phyloP scores from a whole-genome alignment of 805 yeast genomes.

The Tetrapisispora taiwanensis region DNA sequence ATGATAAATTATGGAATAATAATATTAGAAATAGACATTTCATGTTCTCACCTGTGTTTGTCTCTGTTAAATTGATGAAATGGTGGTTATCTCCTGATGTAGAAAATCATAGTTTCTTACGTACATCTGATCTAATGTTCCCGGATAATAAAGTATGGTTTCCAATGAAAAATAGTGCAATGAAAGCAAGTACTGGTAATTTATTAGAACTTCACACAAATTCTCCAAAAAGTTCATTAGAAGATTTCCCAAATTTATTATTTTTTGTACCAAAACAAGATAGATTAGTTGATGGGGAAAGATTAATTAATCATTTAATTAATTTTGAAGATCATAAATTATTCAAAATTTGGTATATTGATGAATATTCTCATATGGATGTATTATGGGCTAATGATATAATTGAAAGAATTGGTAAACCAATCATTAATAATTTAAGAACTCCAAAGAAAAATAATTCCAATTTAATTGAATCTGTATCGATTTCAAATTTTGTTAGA shows the following conservation, averaged over 20 bases:
- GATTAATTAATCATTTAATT: slow-evolving; percentile 54
- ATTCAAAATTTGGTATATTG: slow-evolving; percentile 33
- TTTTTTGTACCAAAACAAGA: slow-evolving; percentile 68
- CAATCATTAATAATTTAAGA: slow-evolving; percentile 30
- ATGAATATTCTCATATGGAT: slow-evolving; percentile 75
- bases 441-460: background rate
- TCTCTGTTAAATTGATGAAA: slow-evolving; percentile 71
- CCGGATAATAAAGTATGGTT: slow-evolving; percentile 49
- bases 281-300: slow-evolving; percentile 63
- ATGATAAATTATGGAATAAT: slow-evolving; percentile 64
- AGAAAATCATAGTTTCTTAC: slow-evolving; percentile 34
- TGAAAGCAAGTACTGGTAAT: background rate
- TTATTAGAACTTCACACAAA: slow-evolving; percentile 13
- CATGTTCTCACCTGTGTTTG: slow-evolving; percentile 74
- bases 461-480: slow-evolving; percentile 1
- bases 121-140: slow-evolving; percentile 33
- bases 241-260: slow-evolving; percentile 46
- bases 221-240: slow-evolving; percentile 26
- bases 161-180: slow-evolving; percentile 9
- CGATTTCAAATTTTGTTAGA: background rate
- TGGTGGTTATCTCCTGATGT: slow-evolving; percentile 70
- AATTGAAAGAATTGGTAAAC: slow-evolving; percentile 51
- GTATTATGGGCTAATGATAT: slow-evolving; percentile 87
- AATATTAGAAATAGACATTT: slow-evolving; percentile 63
- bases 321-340: slow-evolving; percentile 38